Evolutionary conservation across 805 yeast species (phyloP).

Genomic region (Lipomyces starkeyi): DNA sequence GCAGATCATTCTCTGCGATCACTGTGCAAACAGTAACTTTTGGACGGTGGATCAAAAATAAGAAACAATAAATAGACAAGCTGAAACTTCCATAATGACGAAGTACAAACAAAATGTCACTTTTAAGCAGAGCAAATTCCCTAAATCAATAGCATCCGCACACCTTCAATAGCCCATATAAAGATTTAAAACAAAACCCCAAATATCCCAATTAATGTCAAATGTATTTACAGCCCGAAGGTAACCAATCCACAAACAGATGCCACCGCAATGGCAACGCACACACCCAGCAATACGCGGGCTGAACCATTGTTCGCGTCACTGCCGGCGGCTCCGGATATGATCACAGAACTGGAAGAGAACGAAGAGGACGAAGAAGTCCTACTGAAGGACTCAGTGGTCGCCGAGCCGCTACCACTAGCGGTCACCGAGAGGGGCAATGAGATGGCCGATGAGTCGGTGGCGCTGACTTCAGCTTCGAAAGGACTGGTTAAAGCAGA

Average conservation of each 20-base stretch:
- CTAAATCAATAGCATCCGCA: neutral
- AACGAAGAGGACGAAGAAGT: slow-evolving; percentile 16
- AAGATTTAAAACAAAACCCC: neutral
- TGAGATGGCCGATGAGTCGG: neutral
- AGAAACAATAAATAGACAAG: neutral
- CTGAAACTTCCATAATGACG: neutral
- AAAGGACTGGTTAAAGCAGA: neutral
- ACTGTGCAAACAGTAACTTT: too few relatives aligned
- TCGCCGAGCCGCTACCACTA: slow-evolving; percentile 3
- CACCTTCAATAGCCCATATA: neutral
- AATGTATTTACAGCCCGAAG: neutral
- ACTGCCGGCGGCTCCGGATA: slow-evolving; percentile 16
- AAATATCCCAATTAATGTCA: neutral
- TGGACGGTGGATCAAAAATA: neutral
- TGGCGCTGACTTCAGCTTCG: neutral
- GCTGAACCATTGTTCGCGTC: neutral
- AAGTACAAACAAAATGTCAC: neutral
- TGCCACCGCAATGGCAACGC: neutral
- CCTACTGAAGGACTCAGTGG: slow-evolving; percentile 20
- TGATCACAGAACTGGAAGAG: slow-evolving; percentile 15
- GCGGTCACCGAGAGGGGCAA: neutral
- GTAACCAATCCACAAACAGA: neutral
- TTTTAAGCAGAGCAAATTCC: neutral
- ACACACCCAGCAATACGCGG: neutral
- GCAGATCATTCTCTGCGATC: too few relatives aligned